A percentile compares a stretch with the other conserved stretches of the same genome.
These are phyloP conservation scores for Clitopilus hobsonii DNA, from an alignment of 768 basidiomycete genomes.

Conservation along the genomic window DNA sequence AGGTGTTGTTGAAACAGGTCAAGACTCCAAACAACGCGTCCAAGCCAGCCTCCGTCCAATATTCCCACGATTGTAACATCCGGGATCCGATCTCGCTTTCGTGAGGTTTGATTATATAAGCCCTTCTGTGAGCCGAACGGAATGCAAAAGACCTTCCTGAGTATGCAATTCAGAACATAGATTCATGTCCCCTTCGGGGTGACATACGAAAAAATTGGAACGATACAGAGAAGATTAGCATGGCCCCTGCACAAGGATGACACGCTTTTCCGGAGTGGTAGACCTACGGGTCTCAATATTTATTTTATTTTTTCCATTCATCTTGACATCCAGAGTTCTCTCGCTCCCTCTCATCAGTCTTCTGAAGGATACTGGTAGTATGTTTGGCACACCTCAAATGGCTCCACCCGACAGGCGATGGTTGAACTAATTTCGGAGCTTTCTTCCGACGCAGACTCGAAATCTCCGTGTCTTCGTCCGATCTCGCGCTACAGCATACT, in stretches of 20 bases:
- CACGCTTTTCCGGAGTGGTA: constrained; percentile 96
- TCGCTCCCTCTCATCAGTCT: no score
- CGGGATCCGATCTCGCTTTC: no score
- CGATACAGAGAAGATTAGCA: constrained; percentile 99
- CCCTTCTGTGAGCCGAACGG: constrained; percentile 16
- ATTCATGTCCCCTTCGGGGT: constrained; percentile 76
- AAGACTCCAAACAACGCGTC: background rate
- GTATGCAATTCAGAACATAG: background rate
- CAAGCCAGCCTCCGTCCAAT: background rate
- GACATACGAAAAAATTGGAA: constrained; percentile 99
- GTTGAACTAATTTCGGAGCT: no score
- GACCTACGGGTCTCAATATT: constrained; percentile 39
- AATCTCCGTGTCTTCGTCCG: no score
- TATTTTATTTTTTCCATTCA: constrained; percentile 17
- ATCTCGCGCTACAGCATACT: no score
- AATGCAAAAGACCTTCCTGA: constrained; percentile 14
- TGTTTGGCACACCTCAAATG: background rate
- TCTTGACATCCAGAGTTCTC: no score
- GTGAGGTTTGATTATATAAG: no score
- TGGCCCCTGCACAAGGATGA: constrained; percentile 99
- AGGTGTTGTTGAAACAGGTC: background rate
- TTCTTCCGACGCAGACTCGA: no score
- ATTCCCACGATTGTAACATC: no score
- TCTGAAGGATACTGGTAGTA: background rate
- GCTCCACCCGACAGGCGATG: no score